phyloP scores from a whole-genome alignment of 495 filamentous ascomycete species.

The Letharia columbiana region DNA sequence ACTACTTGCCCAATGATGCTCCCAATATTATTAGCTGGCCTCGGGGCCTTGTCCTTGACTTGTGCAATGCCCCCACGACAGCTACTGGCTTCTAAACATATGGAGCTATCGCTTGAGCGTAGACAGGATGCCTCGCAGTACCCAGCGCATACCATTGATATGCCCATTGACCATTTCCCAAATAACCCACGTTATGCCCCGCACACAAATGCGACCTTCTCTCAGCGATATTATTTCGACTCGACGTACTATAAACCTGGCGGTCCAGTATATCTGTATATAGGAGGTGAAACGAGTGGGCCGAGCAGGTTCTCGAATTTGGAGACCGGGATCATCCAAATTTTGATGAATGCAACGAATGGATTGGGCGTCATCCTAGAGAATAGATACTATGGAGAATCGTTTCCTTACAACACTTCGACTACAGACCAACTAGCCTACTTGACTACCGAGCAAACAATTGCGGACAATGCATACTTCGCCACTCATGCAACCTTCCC shows the following conservation, averaged over 20 bases:
- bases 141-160: constrained; percentile 9
- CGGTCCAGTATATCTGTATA: constrained; percentile 40
- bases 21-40: neutral
- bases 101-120: constrained; percentile 10
- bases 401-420: constrained; percentile 34
- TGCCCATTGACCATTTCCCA: constrained; percentile 39
- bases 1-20: constrained; percentile 3
- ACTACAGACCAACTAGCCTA: constrained; percentile 38
- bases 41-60: constrained; percentile 7
- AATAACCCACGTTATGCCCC: constrained; percentile 29
- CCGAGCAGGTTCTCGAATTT: constrained; percentile 27
- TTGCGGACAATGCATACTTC: constrained; percentile 41
- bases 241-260: constrained; percentile 40
- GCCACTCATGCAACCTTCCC: constrained; percentile 37
- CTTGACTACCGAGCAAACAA: constrained; percentile 41
- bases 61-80: constrained; percentile 7
- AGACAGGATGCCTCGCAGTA: constrained; percentile 10
- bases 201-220: constrained; percentile 35
- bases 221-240: constrained; percentile 40
- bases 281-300: constrained; percentile 37
- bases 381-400: constrained; percentile 39
- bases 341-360: constrained; percentile 39
- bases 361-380: constrained; percentile 42
- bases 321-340: constrained; percentile 37
- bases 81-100: neutral